Evolutionary conservation across 2,329 filamentous ascomycete genomes (phyloP).

Genomic region (Pyrenophora tritici-repentis): DNA sequence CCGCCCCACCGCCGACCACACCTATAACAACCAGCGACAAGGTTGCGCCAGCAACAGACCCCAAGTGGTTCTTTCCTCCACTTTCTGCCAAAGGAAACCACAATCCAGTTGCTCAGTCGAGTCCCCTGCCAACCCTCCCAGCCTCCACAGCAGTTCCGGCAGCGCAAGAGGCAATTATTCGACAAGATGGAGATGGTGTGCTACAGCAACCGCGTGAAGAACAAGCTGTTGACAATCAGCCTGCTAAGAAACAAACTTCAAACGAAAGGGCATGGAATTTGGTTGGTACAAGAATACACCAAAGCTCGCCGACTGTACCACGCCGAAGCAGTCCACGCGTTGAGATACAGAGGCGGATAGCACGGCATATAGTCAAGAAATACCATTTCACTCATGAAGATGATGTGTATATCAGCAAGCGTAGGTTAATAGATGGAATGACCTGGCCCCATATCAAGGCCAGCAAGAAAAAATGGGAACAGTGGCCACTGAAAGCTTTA

Average conservation of each 20-base stretch:
- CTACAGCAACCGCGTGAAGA: background rate
- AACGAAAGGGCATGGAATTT: background rate
- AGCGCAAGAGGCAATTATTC: background rate
- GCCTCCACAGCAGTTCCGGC: background rate
- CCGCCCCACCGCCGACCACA: constrained; percentile 8
- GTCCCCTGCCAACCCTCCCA: constrained; percentile 12
- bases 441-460: constrained; percentile 32
- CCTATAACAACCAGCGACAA: constrained; percentile 11
- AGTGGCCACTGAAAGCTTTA: constrained; percentile 23
- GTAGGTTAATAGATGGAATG: constrained; percentile 29
- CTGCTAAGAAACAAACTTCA: background rate
- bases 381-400: constrained; percentile 42
- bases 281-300: background rate
- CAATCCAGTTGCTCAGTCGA: constrained; percentile 12
- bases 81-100: constrained; percentile 12
- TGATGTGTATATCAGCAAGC: constrained; percentile 44
- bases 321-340: constrained; percentile 22
- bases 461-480: constrained; percentile 26
- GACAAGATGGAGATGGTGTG: background rate
- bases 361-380: background rate
- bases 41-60: constrained; percentile 31
- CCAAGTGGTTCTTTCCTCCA: constrained; percentile 38
- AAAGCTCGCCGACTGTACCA: background rate
- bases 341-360: constrained; percentile 9
- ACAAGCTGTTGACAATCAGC: background rate